A percentile compares a stretch with the other conserved stretches of the same genome.
Conservation (phyloP, 805 yeast genomes). For the Wickerhamomyces alni region DNA sequence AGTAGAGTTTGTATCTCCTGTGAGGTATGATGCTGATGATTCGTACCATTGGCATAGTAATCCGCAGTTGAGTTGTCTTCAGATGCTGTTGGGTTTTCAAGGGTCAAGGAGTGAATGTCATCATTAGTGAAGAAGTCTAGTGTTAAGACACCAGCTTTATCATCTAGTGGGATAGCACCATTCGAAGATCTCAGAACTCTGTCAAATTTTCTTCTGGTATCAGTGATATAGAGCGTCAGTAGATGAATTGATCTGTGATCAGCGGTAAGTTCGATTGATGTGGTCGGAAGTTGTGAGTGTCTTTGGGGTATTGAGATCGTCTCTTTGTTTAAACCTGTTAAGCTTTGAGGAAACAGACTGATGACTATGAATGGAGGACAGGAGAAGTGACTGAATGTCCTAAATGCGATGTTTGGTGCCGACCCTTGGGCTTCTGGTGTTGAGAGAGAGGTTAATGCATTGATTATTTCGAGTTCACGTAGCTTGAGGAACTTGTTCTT, state of each 20-base stretch:
- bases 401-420: constrained; percentile 7
- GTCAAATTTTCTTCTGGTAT: constrained; percentile 39
- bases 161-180: constrained; percentile 4
- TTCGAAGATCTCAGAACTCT: constrained; percentile 19
- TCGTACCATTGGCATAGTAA: no score
- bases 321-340: constrained; percentile 20
- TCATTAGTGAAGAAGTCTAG: constrained; percentile 5
- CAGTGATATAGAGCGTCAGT: constrained; percentile 38
- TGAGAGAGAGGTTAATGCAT: constrained; percentile 29
- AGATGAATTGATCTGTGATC: constrained; percentile 20
- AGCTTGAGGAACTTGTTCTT: constrained; percentile 28
- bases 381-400: constrained; percentile 43
- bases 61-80: no score
- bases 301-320: constrained; percentile 5
- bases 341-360: constrained; percentile 34
- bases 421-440: not conserved
- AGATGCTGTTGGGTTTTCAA: not conserved
- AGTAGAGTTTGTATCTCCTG: constrained; percentile 41
- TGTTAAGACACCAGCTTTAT: constrained; percentile 10
- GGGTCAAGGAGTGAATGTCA: not conserved
- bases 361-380: constrained; percentile 56
- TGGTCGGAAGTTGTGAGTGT: no score
- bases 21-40: constrained; percentile 10
- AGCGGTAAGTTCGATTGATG: no score
- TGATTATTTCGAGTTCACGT: constrained; percentile 37